Evolutionary conservation across 768 basidiomycete species (phyloP).

Genomic region (Leucosporidium yakuticum): DNA sequence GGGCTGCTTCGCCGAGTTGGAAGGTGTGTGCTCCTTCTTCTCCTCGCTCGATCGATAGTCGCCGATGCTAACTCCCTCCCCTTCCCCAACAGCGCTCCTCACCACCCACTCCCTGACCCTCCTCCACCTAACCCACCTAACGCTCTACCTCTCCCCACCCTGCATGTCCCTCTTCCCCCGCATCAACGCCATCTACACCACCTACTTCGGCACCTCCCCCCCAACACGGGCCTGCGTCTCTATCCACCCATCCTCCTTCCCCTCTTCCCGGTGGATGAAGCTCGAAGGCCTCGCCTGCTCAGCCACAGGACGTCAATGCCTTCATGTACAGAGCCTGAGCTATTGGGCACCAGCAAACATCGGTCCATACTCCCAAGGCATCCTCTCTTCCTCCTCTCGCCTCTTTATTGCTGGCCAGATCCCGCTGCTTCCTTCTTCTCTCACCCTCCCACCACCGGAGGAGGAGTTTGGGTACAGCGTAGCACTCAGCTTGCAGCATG

Average conservation of each 20-base stretch:
- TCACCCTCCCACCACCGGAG: constrained; percentile 61
- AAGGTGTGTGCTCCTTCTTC: constrained; percentile 50
- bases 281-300: constrained; percentile 69
- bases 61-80: not conserved
- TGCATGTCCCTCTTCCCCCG: constrained; percentile 71
- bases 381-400: constrained; percentile 51
- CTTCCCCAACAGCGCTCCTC: constrained; percentile 52
- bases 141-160: constrained; percentile 56
- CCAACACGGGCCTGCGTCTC: constrained; percentile 93
- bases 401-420: constrained; percentile 96
- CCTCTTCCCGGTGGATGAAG: constrained; percentile 50
- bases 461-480: constrained; percentile 54
- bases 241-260: constrained; percentile 55
- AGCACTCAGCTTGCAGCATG: constrained; percentile 74
- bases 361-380: constrained; percentile 93
- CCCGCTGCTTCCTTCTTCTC: constrained; percentile 68
- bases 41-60: not conserved
- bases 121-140: constrained; percentile 66
- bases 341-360: constrained; percentile 99
- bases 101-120: constrained; percentile 51
- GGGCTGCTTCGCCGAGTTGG: constrained; percentile 59
- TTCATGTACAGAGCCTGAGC: constrained; percentile 92
- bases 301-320: constrained; percentile 47
- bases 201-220: constrained; percentile 82
- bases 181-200: constrained; percentile 71